These are phyloP conservation scores for Kuraishia floccosa DNA, from an alignment of 805 yeast genomes.

Conservation along the genomic window DNA sequence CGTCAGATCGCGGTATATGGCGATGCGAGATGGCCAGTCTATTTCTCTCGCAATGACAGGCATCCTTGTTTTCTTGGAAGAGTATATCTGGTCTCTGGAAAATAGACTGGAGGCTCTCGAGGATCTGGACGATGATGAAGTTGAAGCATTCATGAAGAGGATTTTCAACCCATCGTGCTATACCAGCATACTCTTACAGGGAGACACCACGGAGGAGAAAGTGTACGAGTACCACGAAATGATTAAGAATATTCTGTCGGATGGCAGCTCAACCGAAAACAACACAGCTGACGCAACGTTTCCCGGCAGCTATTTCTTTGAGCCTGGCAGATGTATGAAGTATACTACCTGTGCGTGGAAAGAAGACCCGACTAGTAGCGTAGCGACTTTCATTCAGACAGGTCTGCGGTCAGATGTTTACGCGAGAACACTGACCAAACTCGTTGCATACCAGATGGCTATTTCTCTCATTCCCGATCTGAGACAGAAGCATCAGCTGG, in stretches of 20 bases:
- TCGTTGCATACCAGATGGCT: slow-evolving; percentile 36
- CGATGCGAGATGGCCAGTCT: slow-evolving; percentile 30
- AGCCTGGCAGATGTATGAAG: too few relatives aligned
- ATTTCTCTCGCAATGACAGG: slow-evolving; percentile 38
- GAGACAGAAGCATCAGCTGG: slow-evolving; percentile 46
- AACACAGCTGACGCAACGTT: too few relatives aligned
- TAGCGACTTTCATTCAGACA: slow-evolving; percentile 45
- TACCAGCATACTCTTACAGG: slow-evolving; percentile 36
- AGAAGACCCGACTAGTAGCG: slow-evolving; percentile 39
- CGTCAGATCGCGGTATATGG: slow-evolving; percentile 34
- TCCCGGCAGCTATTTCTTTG: slow-evolving; percentile 27
- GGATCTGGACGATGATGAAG: slow-evolving; percentile 24
- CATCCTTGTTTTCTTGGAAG: slow-evolving; percentile 40
- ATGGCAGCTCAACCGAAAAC: too few relatives aligned
- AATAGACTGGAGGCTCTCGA: slow-evolving; percentile 48
- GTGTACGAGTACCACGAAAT: too few relatives aligned
- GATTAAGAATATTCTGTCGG: too few relatives aligned
- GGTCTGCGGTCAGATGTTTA: slow-evolving; percentile 29
- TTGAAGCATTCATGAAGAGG: slow-evolving; percentile 20
- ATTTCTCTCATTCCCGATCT: slow-evolving; percentile 31
- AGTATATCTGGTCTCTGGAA: slow-evolving; percentile 39
- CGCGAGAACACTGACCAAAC: slow-evolving; percentile 27
- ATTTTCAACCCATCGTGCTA: slow-evolving; percentile 17
- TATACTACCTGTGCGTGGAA: too few relatives aligned
- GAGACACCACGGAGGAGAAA: slow-evolving; percentile 22